Percentiles rank a stretch among this genome's conserved stretches.
Evolutionary conservation across 306 rosid genomes (phyloP).

Genomic region (barrel medic (Medicago truncatula)): MtrunA17r5.0-ANR NC_053042.1:37867001-37867500

Average conservation of each 20-base stretch:
- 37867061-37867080: neutral
- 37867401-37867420: too few relatives aligned
- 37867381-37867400: neutral
- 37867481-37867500: too few relatives aligned
- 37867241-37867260: constrained; percentile 11
- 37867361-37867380: neutral
- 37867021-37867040: neutral
- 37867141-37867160: neutral
- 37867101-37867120: neutral
- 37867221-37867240: constrained; percentile 31
- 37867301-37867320: neutral
- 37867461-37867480: too few relatives aligned
- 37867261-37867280: constrained; percentile 22
- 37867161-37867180: neutral
- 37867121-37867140: too few relatives aligned
- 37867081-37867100: neutral
- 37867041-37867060: neutral
- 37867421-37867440: too few relatives aligned
- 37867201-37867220: constrained; percentile 1
- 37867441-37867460: too few relatives aligned
- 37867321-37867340: neutral
- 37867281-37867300: neutral
- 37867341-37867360: neutral
- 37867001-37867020: neutral
- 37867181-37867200: neutral